Evolutionary conservation across 2,329 filamentous ascomycete species (phyloP), one percentile per base, ranked within the genome.

Genomic region (Fusarium verrucosum): DNA sequence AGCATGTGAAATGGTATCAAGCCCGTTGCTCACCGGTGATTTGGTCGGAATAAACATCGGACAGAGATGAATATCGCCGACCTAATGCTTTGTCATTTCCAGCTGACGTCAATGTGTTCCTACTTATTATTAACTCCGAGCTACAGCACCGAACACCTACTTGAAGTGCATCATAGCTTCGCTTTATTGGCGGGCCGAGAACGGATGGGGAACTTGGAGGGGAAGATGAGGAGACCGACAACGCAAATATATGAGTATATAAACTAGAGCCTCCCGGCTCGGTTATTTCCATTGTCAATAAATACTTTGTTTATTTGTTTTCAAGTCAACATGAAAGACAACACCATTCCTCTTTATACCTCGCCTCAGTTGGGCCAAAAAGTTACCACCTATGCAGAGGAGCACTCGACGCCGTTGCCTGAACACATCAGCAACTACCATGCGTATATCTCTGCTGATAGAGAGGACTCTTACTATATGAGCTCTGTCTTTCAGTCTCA

Each of bases 391-490:
- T 83, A 84, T 68, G 75, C 81, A 17, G 73, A 76, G 32, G 58
- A 70, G 26, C 77, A 81, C 69, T 83, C 81, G 16, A 76, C 76
- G 19, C 60, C 73, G 13, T 70, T 84, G 35, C 81, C 82, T 5
- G 72, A 75, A 53, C 70, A 78, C 57, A 77, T 83, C 51, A 72
- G 72, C 36, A 74, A 77, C 26, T 81, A 81, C 58, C 80, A 84
- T 59, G 76, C 76, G 28, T 26, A 53, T 26, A 58, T 63, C 54
- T 70, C 65, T 40, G 47, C 50, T 10, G 66, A 41, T 36, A 73
- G 73, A 37, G 44, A 68, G 5, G 70, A 74, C 50, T 74, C 78
- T 10, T 59, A 73, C 25, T 77, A 77, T 64, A 75, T 81, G 75
- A 79, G 77, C 55, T 80, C 78, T 35, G 73, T 75, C 49, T 80